Evolutionary conservation across 176 grass and related monocot species (phyloP), one percentile per base, ranked within the genome.

Genomic region (Eragrostis nindensis): DNA sequence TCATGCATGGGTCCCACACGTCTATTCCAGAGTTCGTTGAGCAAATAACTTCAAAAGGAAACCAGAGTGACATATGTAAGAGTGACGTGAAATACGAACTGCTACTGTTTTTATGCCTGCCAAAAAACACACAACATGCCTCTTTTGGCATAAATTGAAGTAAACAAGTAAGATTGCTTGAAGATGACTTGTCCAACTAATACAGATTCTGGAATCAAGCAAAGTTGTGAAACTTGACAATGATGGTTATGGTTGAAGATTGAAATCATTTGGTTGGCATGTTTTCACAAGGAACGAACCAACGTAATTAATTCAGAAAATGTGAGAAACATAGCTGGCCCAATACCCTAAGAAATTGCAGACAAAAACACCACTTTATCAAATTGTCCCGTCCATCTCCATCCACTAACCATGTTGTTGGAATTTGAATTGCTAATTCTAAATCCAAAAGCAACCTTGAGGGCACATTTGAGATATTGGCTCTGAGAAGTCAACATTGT

Each of bases 161-260:
- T 56, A 45, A 19, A 74, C 10, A 59, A 66, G 40, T 68, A 77
- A 65, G 57, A 18, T 79, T 66, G 83, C 83, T 56, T 85, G 24
- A 47, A 38, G 17, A 73, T 65, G 68, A 85, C 64, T 55, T 79
- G 24, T 79, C 68, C 67, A 79, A 66, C 75, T 66, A 73, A 63
- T 30, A 63, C 24, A 16, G 47, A 85, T 78, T 46, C 40, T 65
- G 13, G 66, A 74, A 62, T 62, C 46, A 73, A 6, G 45, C 30
- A 8, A 27, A 74, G 13, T 25, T 82, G 14, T 14, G 62, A 9
- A 74, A 42, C 65, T 30, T 77, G 27, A 45, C 29, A 78, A n/a
- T 62, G 8, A 55, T 7, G 7, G n/a, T 12, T 67, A 24, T 71
- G 25, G 26, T 57, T 68, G 18, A 79, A 12, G 45, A 64, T 18